A percentile compares a stretch with the other conserved stretches of the same genome.
These are phyloP conservation scores for Rhexocercosporidium sp. DNA, from an alignment of 2,329 filamentous ascomycete genomes.

Conservation along the genomic window DNA sequence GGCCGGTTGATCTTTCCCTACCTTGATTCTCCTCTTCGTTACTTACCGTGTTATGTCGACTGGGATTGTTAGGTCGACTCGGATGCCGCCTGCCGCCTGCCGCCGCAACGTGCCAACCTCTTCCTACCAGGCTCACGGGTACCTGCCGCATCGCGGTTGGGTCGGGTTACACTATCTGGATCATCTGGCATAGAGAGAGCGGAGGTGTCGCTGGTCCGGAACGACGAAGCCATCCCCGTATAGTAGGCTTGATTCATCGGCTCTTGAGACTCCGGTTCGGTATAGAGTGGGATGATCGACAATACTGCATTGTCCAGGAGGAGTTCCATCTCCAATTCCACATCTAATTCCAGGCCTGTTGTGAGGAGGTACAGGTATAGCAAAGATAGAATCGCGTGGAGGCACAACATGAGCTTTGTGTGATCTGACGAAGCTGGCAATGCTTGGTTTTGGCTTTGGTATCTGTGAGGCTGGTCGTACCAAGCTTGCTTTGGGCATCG, in stretches of 20 bases:
- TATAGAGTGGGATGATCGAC: neutral
- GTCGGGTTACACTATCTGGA: conserved; percentile 15
- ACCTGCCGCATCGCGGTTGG: conserved; percentile 14
- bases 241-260: neutral
- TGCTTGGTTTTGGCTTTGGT: neutral
- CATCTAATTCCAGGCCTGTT: neutral
- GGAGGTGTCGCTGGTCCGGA: neutral
- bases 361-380: too few relatives aligned
- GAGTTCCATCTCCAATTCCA: too few relatives aligned
- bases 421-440: neutral
- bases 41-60: neutral
- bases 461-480: too few relatives aligned
- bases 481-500: neutral
- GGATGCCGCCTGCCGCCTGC: neutral
- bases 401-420: conserved; percentile 10
- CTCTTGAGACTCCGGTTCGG: neutral
- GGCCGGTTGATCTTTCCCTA: neutral
- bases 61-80: neutral
- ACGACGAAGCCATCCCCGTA: neutral
- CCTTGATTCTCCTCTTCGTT: neutral
- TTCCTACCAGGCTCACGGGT: too few relatives aligned
- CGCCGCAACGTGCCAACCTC: neutral
- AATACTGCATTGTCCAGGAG: neutral
- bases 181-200: conserved; percentile 9
- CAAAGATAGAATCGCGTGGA: conserved; percentile 9